Percentiles rank a stretch among this genome's conserved stretches.
Evolutionary conservation across 495 filamentous ascomycete species (phyloP).

Genomic region (Hypoxylon fragiforme): DNA sequence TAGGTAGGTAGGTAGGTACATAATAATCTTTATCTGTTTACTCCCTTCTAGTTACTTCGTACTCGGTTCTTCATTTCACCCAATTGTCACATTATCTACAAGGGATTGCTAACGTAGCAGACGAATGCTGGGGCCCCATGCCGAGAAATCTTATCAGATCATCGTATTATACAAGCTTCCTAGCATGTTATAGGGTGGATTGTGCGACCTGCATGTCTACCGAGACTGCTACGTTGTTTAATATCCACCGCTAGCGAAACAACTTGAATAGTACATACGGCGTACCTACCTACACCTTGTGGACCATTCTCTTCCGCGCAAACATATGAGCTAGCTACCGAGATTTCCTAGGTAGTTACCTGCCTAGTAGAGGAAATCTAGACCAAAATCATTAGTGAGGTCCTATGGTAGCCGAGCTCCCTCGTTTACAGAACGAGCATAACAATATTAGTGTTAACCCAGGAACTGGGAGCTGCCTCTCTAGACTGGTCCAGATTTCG

Average conservation of each 20-base stretch:
- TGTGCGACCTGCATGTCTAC: conserved; percentile 6
- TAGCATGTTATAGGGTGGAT: neutral
- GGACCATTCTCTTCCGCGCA: neutral
- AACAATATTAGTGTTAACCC: conserved; percentile 7
- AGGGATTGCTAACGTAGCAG: too few relatives aligned
- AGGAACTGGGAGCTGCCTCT: neutral
- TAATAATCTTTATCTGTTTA: conserved; percentile 17
- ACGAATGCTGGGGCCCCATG: too few relatives aligned
- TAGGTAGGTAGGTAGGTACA: too few relatives aligned
- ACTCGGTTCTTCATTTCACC: conserved; percentile 1
- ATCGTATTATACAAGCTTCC: conserved; percentile 3
- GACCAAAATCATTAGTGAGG: conserved; percentile 3
- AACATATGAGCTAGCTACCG: too few relatives aligned
- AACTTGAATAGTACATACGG: neutral
- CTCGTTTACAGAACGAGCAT: conserved; percentile 15
- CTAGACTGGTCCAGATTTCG: conserved; percentile 5
- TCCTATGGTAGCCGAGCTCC: too few relatives aligned
- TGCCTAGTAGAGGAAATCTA: too few relatives aligned
- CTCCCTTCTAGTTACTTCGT: conserved; percentile 20
- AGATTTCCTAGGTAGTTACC: too few relatives aligned
- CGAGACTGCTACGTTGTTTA: conserved; percentile 7
- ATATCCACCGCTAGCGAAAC: neutral
- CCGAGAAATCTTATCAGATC: conserved; percentile 33
- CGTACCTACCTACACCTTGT: too few relatives aligned
- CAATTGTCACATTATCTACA: too few relatives aligned